Evolutionary conservation across 495 filamentous ascomycete species (phyloP).

Genomic region (Daldinia loculata): DNA sequence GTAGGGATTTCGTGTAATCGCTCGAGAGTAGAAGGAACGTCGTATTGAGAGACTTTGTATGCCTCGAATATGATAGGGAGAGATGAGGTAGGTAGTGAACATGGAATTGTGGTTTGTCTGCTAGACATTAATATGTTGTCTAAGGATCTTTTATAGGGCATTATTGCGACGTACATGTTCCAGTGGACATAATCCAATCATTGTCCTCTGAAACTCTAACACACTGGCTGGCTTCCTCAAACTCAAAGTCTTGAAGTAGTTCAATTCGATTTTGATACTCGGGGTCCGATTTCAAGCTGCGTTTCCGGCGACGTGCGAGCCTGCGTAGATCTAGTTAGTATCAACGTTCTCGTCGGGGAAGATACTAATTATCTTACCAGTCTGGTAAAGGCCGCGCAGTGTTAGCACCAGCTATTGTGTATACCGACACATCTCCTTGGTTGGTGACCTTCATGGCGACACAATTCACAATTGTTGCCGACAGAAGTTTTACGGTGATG

Average conservation of each 20-base stretch:
- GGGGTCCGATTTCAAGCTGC: slow-evolving; percentile 90
- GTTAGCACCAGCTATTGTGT: slow-evolving; percentile 92
- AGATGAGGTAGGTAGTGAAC: slow-evolving; percentile 93
- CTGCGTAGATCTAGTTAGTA: slow-evolving; percentile 20
- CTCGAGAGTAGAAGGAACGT: slow-evolving; percentile 91
- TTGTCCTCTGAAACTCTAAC: slow-evolving; percentile 93
- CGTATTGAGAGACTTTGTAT: slow-evolving; percentile 92
- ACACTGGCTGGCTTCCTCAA: slow-evolving; percentile 96
- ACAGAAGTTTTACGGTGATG: not conserved
- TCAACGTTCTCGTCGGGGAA: not conserved
- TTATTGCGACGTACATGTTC: slow-evolving; percentile 57
- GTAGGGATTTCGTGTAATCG: slow-evolving; percentile 94
- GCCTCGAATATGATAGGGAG: slow-evolving; percentile 89
- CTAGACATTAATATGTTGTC: not conserved
- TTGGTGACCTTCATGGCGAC: slow-evolving; percentile 40
- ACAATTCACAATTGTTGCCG: not conserved
- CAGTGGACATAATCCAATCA: slow-evolving; percentile 97
- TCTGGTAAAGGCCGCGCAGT: slow-evolving; percentile 92
- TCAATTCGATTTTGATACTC: slow-evolving; percentile 95
- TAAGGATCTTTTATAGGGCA: not conserved
- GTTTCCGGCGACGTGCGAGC: slow-evolving; percentile 87
- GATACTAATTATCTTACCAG: slow-evolving; percentile 60
- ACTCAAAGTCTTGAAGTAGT: slow-evolving; percentile 96
- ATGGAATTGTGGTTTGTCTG: slow-evolving; percentile 94
- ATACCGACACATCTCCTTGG: slow-evolving; percentile 88